Base-by-base conservation (phyloP, 495 filamentous ascomycete species). In the Aspergillus conjunctus region DNA sequence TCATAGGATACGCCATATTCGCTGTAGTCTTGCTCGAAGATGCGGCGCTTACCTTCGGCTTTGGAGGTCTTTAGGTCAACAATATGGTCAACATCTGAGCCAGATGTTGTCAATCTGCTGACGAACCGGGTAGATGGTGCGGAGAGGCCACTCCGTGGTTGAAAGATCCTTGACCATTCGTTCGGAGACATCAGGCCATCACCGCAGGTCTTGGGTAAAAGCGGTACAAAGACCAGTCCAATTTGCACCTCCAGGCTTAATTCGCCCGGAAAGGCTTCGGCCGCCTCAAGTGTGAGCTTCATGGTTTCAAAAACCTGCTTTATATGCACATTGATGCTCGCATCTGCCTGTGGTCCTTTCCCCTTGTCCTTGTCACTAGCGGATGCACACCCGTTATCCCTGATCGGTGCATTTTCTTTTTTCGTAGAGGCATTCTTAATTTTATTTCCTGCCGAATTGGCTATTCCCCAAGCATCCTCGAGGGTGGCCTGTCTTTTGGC, bases 1-100 rank as follows among this genome's bases (percentile, higher is more conserved):
- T 85, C 80, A 60, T 88, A 89, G 2, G 70, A 60, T 4, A 82
- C 69, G 30, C 56, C 72, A 21, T 66, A 64, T 3, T 66, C 64
- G 7, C 53, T 60, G 15, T 69, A 65, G 0, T 67, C 53, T 10
- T 63, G 53, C 14, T 73, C 66, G 43, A 81, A 81, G 3, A 81
- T 26, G 1, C 62, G 63, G 30, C 20, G 53, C 12, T 64, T 68
- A 1, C 62, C 62, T 46, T 69, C 68, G 6, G 44, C 58, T 33
- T 65, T 64, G 1, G 68, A 63, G 15, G 63, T 59, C 18, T 68
- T 69, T 39, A 78, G 32, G 52, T 72, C 65, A 0, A 81, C 26
- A 30, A 80, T 69, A 20, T 73, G 65, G 17, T 79, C 70, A 30
- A 76, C 65, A 57, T 81, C 77, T 6, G 57, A 56, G 20, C 71